These are phyloP conservation scores for Musa beccarii DNA, from an alignment of 176 grass and related monocot species.

Conservation along the genomic window DNA sequence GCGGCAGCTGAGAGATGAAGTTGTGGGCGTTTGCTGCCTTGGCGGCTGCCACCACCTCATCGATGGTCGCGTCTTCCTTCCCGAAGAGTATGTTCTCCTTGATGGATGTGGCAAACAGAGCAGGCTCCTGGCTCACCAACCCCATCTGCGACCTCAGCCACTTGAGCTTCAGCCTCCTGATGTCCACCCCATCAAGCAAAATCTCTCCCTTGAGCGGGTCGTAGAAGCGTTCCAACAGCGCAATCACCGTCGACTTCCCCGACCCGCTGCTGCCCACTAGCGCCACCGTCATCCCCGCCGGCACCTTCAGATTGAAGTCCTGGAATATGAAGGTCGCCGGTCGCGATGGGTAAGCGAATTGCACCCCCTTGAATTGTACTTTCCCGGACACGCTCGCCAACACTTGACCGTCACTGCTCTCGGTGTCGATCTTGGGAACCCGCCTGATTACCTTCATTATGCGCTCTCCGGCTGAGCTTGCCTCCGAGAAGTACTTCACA, in stretches of 20 bases:
- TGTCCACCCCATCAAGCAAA: constrained; percentile 13
- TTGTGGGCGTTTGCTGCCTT: constrained; percentile 16
- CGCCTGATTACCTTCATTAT: constrained; percentile 7
- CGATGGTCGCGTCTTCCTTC: constrained; percentile 13
- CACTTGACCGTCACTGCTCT: neutral
- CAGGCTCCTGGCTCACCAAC: constrained; percentile 21
- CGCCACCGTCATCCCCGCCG: constrained; percentile 5
- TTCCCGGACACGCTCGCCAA: neutral
- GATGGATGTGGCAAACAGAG: constrained; percentile 12
- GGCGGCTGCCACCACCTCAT: constrained; percentile 1
- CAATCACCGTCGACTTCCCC: constrained; percentile 14
- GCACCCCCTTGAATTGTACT: neutral
- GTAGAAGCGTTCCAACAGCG: constrained; percentile 11
- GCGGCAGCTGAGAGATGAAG: constrained; percentile 12
- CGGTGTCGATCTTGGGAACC: constrained; percentile 6
- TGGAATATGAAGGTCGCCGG: neutral
- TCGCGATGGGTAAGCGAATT: constrained; percentile 14
- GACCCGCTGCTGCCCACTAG: constrained; percentile 16
- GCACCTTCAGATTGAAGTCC: constrained; percentile 9
- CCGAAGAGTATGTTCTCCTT: constrained; percentile 19
- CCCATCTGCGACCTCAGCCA: constrained; percentile 21
- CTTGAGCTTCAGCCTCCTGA: constrained; percentile 10
- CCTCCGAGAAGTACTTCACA: constrained; percentile 23
- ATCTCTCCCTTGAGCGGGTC: neutral
- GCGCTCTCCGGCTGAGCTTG: constrained; percentile 13